Evolutionary conservation across 768 basidiomycete species (phyloP).

Genomic region (Mycena rosella): DNA sequence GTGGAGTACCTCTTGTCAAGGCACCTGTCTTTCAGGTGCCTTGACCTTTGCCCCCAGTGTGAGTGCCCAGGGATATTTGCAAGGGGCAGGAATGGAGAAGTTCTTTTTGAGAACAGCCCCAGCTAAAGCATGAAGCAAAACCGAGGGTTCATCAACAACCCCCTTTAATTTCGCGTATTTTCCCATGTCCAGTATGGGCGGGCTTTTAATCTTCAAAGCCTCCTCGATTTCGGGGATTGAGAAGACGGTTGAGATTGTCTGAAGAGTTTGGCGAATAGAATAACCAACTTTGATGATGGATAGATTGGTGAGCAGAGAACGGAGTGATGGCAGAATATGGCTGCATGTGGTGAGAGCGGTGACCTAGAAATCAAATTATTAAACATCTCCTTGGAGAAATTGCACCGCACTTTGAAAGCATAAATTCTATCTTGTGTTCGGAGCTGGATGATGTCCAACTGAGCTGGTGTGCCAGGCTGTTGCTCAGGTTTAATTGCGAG

Average conservation of each 20-base stretch:
- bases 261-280: background rate
- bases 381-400: too few species aligned
- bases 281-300: background rate
- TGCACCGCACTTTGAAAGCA: too few species aligned
- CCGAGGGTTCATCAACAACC: background rate
- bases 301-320: background rate
- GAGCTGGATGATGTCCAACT: too few species aligned
- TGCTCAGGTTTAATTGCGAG: too few species aligned
- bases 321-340: background rate
- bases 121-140: background rate
- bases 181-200: conserved; percentile 2
- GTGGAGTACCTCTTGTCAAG: too few species aligned
- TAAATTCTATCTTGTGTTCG: too few species aligned
- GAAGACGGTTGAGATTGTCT: background rate
- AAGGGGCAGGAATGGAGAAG: background rate
- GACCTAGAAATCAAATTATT: background rate
- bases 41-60: too few species aligned
- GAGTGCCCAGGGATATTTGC: too few species aligned
- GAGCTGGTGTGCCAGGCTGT: too few species aligned
- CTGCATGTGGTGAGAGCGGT: background rate
- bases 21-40: too few species aligned
- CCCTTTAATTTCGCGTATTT: conserved; percentile 8
- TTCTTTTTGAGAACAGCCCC: background rate
- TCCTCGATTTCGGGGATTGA: background rate
- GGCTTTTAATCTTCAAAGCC: background rate